These are phyloP conservation scores for Aquilaria agallochum DNA, from an alignment of 441 rosid species.

Conservation along the genomic window DNA sequence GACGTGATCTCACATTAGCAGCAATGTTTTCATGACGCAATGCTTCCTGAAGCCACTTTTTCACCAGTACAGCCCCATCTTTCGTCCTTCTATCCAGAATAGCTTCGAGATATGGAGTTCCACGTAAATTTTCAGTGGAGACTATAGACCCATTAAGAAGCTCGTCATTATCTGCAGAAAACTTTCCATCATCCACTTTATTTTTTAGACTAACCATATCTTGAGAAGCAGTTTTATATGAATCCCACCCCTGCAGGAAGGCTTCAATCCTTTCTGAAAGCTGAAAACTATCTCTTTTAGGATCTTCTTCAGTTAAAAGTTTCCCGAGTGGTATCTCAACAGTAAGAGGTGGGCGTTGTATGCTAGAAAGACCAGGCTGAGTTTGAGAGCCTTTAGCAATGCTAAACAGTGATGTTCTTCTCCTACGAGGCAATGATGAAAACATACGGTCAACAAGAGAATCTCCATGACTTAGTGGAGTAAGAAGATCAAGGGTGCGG, in stretches of 20 bases:
- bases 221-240: slow-evolving; percentile 30
- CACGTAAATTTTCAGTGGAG: slow-evolving; percentile 66
- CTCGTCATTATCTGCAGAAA: slow-evolving; percentile 29
- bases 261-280: slow-evolving; percentile 59
- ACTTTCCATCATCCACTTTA: slow-evolving; percentile 27
- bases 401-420: slow-evolving; percentile 37
- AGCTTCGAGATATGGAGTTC: slow-evolving; percentile 85
- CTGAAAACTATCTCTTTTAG: slow-evolving; percentile 29
- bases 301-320: slow-evolving; percentile 47
- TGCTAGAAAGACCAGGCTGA: slow-evolving; percentile 39
- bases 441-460: slow-evolving; percentile 82
- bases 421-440: slow-evolving; percentile 73
- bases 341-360: slow-evolving; percentile 67
- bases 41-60: slow-evolving; percentile 92
- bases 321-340: slow-evolving; percentile 73
- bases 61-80: slow-evolving; percentile 80
- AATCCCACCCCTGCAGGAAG: slow-evolving; percentile 74
- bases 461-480: slow-evolving; percentile 92
- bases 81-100: slow-evolving; percentile 78
- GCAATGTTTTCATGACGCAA: slow-evolving; percentile 60
- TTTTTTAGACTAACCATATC: slow-evolving; percentile 31
- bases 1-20: slow-evolving; percentile 56
- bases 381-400: slow-evolving; percentile 43
- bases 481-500: slow-evolving; percentile 90
- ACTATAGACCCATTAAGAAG: slow-evolving; percentile 67